These are phyloP conservation scores for Geotrichum carabidarum DNA, from an alignment of 1,139 yeast species.

Conservation along the genomic window DNA sequence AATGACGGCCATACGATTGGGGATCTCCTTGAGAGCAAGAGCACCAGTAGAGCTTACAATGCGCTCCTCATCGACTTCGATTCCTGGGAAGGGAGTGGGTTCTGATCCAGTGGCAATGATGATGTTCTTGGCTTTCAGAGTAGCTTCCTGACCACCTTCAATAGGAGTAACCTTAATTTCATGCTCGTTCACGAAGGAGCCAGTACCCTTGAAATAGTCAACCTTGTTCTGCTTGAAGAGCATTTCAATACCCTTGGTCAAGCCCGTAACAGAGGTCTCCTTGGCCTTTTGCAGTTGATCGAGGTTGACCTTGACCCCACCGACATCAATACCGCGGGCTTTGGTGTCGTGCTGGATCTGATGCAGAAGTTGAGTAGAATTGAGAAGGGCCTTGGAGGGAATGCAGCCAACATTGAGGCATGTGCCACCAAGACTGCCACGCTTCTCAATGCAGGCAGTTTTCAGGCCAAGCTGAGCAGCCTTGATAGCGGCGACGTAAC, in stretches of 20 bases:
- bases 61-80: slow-evolving; percentile 92
- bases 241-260: slow-evolving; percentile 91
- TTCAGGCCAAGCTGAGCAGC: slow-evolving; percentile 94
- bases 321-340: slow-evolving; percentile 85
- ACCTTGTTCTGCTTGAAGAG: slow-evolving; percentile 94
- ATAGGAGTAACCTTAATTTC: slow-evolving; percentile 74
- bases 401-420: slow-evolving; percentile 98
- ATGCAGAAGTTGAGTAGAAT: slow-evolving; percentile 92
- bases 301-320: slow-evolving; percentile 69
- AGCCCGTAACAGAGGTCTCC: slow-evolving; percentile 79
- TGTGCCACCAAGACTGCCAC: slow-evolving; percentile 96
- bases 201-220: slow-evolving; percentile 89
- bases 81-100: slow-evolving; percentile 98
- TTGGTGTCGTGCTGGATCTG: slow-evolving; percentile 79
- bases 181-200: slow-evolving; percentile 79
- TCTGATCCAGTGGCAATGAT: slow-evolving; percentile 98
- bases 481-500: slow-evolving; percentile 92
- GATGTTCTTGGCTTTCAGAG: slow-evolving; percentile 74
- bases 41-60: slow-evolving; percentile 96
- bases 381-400: slow-evolving; percentile 91
- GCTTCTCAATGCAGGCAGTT: slow-evolving; percentile 94
- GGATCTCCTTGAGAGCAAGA: slow-evolving; percentile 74
- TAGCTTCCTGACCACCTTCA: slow-evolving; percentile 70
- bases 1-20: slow-evolving; percentile 85
- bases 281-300: slow-evolving; percentile 84